Percentiles rank a stretch among this genome's conserved stretches.
Evolutionary conservation across 495 filamentous ascomycete genomes (phyloP).

Genomic region (Elasticomyces elasticus): DNA sequence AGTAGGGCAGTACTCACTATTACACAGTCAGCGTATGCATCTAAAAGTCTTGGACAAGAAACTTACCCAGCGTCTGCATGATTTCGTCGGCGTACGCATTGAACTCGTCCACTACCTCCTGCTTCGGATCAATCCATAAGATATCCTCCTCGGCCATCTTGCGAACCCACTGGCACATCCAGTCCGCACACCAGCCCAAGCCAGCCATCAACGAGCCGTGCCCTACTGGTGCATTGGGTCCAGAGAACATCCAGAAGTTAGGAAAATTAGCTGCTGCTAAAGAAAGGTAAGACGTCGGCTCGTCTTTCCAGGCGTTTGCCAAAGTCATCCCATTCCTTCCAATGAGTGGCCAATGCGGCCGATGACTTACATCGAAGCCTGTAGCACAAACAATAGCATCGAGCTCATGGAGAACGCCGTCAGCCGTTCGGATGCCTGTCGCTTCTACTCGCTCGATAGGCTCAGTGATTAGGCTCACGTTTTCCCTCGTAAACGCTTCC

Average conservation of each 20-base stretch:
- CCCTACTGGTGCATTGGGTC: conserved; percentile 19
- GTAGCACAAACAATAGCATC: conserved; percentile 21
- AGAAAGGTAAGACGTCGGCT: conserved; percentile 25
- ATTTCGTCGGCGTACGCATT: conserved; percentile 22
- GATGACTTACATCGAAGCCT: conserved; percentile 20
- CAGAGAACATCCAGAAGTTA: conserved; percentile 12
- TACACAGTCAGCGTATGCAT: too few relatives aligned
- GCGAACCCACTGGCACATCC: conserved; percentile 17
- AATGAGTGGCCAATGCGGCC: conserved; percentile 26
- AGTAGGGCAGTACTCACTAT: too few relatives aligned
- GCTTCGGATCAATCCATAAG: conserved; percentile 11
- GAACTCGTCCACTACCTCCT: conserved; percentile 22
- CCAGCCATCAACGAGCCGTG: conserved; percentile 16
- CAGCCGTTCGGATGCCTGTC: conserved; percentile 37
- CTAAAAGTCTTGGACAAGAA: too few relatives aligned
- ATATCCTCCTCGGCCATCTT: conserved; percentile 23
- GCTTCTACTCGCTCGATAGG: conserved; percentile 27
- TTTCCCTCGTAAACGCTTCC: conserved; percentile 32
- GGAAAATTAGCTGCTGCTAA: conserved; percentile 17
- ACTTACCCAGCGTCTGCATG: conserved; percentile 20
- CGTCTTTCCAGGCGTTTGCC: conserved; percentile 25
- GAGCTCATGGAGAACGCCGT: conserved; percentile 31
- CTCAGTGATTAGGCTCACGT: conserved; percentile 28
- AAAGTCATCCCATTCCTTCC: conserved; percentile 23
- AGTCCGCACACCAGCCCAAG: conserved; percentile 19